Conservation (phyloP, 2,329 filamentous ascomycete species). For the Nothophoma quercina region DNA sequence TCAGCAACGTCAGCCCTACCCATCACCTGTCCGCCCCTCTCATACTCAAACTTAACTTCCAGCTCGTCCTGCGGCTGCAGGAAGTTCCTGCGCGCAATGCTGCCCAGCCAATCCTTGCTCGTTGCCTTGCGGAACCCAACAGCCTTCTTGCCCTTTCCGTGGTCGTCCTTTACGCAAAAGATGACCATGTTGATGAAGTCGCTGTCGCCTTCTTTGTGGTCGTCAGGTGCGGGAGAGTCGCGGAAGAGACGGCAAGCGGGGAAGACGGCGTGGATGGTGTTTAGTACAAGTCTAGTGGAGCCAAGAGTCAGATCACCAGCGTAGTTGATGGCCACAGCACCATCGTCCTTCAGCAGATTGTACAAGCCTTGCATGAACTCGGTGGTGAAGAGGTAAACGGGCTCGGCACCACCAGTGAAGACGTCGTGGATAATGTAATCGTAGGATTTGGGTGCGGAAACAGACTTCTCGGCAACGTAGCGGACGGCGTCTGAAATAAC, state of each 20-base stretch:
- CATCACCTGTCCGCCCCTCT: constrained; percentile 62
- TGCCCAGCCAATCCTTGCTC: constrained; percentile 73
- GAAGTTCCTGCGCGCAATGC: constrained; percentile 72
- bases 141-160: constrained; percentile 41
- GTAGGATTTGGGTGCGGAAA: constrained; percentile 60
- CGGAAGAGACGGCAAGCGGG: constrained; percentile 91
- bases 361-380: constrained; percentile 80
- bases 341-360: constrained; percentile 75
- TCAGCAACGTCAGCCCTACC: constrained; percentile 69
- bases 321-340: constrained; percentile 94
- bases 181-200: constrained; percentile 98
- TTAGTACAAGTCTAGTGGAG: constrained; percentile 77
- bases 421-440: constrained; percentile 98
- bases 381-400: constrained; percentile 83
- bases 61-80: constrained; percentile 78
- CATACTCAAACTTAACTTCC: constrained; percentile 51
- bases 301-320: constrained; percentile 85
- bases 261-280: constrained; percentile 83
- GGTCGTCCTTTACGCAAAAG: constrained; percentile 78
- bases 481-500: constrained; percentile 81
- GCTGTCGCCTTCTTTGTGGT: constrained; percentile 37
- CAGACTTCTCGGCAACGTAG: constrained; percentile 66
- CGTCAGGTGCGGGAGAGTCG: constrained; percentile 68
- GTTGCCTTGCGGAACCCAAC: constrained; percentile 73
- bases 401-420: constrained; percentile 95